These are phyloP conservation scores for Entophlyctis luteolus DNA, from an alignment of 192 early-diverging fungal genomes.

Conservation along the genomic window DNA sequence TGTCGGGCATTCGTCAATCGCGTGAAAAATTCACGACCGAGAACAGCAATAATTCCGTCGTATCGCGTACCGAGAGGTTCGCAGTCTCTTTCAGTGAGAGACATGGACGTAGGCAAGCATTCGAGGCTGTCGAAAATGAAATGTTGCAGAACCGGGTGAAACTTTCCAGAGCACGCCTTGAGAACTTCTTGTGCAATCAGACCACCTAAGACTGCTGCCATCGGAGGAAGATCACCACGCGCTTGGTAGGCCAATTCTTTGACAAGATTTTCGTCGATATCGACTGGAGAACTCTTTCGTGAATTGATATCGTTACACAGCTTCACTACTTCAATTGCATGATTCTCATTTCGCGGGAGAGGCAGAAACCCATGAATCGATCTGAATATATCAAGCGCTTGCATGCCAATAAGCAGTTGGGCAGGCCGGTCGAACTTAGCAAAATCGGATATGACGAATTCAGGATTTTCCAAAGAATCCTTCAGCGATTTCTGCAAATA, in stretches of 20 bases:
- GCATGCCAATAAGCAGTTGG: conserved; percentile 89
- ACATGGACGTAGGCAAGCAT: conserved; percentile 75
- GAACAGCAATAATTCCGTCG: conserved; percentile 93
- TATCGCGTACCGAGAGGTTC: conserved; percentile 84
- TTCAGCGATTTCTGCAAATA: conserved; percentile 64
- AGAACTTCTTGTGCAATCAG: conserved; percentile 96
- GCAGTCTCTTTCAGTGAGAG: conserved; percentile 69
- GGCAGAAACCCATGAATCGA: conserved; percentile 65
- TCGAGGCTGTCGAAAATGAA: conserved; percentile 98
- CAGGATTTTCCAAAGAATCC: conserved; percentile 75
- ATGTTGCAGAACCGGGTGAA: conserved; percentile 85
- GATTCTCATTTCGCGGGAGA: conserved; percentile 77
- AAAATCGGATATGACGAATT: conserved; percentile 86
- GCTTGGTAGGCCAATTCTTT: conserved; percentile 85
- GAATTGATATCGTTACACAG: conserved; percentile 69
- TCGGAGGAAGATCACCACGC: conserved; percentile 85
- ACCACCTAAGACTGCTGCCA: conserved; percentile 95
- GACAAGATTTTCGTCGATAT: conserved; percentile 80
- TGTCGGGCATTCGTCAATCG: conserved; percentile 79
- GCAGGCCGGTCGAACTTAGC: conserved; percentile 97
- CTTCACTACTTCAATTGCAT: conserved; percentile 76
- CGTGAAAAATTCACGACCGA: conserved; percentile 87
- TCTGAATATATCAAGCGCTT: conserved; percentile 79
- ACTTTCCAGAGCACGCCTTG: conserved; percentile 96
- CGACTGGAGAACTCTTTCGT: conserved; percentile 55